Base-by-base conservation (phyloP, 805 yeast genomes). In the Candida qinlingensis region DNA sequence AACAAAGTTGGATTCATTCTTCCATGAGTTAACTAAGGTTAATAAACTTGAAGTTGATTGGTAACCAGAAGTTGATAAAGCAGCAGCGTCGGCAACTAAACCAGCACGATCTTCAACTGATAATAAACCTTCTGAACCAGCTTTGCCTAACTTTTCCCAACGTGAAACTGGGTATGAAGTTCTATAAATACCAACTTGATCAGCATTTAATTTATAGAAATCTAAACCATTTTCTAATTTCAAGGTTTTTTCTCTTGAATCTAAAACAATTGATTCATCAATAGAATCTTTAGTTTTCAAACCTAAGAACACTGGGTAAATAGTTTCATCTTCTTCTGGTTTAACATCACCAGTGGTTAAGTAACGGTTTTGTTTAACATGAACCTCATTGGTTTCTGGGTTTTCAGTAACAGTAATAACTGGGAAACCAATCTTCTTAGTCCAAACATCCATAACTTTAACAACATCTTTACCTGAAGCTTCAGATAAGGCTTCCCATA, bases 51-150 rank as follows among this genome's bases (percentile, higher is more conserved):
- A 71, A 34, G 90, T 79, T 28, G 82, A 71, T 48, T 83, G 78
- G 57, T 77, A 76, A 31, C 94, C 94, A 19, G 92, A 81, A 29
- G 81, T 69, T 5, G 92, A 80, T 55, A 85, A 73, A 7, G 88
- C 77, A 45, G 77, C 80, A 19, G 87, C 87, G 68, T 87, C 95
- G n/a, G 91, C 85, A 42, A 86, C 85, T 56, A 85, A 74, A 39
- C 91, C 92, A 48, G 84, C 80, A 66, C 88, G 80, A 66, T 87
- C 95, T 63, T 83, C 87, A 45, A 83, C 85, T 9, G 88, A 74
- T 57, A 87, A 74, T 57, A 75, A 68, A 38, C 80, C 81, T 9
- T 73, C 72, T 38, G 74, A 75, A 52, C 79, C 81, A 9, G 78
- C 80, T 52, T 76, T 62, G 47, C 88, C 88, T 56, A 86, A 73